Evolutionary conservation across 148 eudicot genomes (phyloP).

Genomic region (Dianthus caryophyllus): DNA sequence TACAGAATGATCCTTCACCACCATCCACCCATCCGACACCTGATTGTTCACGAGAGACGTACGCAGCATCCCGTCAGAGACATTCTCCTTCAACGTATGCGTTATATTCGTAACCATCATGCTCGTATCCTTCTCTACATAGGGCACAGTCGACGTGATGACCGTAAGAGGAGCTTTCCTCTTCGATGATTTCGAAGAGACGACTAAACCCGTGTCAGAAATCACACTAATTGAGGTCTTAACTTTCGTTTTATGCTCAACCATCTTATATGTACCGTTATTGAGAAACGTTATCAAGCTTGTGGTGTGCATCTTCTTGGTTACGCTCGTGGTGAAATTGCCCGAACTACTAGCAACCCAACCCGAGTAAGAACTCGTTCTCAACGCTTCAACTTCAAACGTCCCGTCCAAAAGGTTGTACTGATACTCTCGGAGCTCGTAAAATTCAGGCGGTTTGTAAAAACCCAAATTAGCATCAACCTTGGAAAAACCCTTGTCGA

Average conservation of each 20-base stretch:
- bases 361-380: constrained; percentile 46
- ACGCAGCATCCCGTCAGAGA: constrained; percentile 15
- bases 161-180: constrained; percentile 51
- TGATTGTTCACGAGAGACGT: constrained; percentile 41
- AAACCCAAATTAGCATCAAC: constrained; percentile 39
- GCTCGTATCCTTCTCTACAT: constrained; percentile 29
- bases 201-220: constrained; percentile 29
- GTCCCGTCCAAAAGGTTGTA: constrained; percentile 50
- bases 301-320: constrained; percentile 40
- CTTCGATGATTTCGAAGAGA: constrained; percentile 22
- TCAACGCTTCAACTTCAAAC: constrained; percentile 43
- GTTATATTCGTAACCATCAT: constrained; percentile 51
- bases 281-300: constrained; percentile 38
- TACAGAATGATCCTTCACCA: constrained; percentile 53
- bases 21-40: constrained; percentile 56
- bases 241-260: constrained; percentile 46
- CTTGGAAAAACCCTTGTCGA: constrained; percentile 35
- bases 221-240: constrained; percentile 30
- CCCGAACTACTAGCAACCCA: constrained; percentile 64
- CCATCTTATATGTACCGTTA: constrained; percentile 45
- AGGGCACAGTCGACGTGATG: constrained; percentile 31
- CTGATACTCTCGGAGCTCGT: constrained; percentile 26
- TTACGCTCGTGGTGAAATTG: constrained; percentile 50
- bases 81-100: constrained; percentile 38
- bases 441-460: constrained; percentile 26